Evolutionary conservation across 495 filamentous ascomycete genomes (phyloP), one percentile per base, ranked within the genome.

Genomic region (Aspergillus sclerotioniger): DNA sequence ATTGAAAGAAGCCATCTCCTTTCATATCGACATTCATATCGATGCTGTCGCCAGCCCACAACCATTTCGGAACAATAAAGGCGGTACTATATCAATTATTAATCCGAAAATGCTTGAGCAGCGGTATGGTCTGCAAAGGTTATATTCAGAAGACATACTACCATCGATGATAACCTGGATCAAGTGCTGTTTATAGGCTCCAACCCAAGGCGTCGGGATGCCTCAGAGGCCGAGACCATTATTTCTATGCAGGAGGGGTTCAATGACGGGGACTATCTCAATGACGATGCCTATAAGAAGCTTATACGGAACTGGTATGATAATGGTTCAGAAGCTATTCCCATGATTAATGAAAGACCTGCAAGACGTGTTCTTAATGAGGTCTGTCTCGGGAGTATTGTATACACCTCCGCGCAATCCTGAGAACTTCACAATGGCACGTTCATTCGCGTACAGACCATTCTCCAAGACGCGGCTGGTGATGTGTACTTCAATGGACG

Each of bases 11-110:
- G 1, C 46, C 48, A 0, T 62, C 67, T 0, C 75, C 75, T 0
- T 76, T 78, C n/a, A 75, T 78, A 6, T 78, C 75, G 0, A 66
- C 68, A 0, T 70, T 59, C 6, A 43, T 19, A 0, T 57, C 62
- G 0, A 63, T 66, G 4, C 54, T 76, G 1, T 50, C 67, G 3
- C 74, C 75, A 1, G 47, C 76, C 0, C 75, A 78, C 51, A 56
- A 31, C 67, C 63, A 0, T n/a, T 76, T 8, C 39, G 57, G 2
- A 51, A 61, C 3, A n/a, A 61, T n/a, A 60, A 68, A 25, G 66
- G 60, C 0, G 71, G 74, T 0, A 59, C 62, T 1, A 31, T 77
- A 2, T 54, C 59, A 0, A 61, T 78, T 0, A 70, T 78, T 37
- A 70, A 78, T 29, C 46, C 69, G 0, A 61, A 51, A 2, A 68